Percentiles rank a stretch among this genome's conserved stretches.
Conservation (phyloP, 2,329 filamentous ascomycete genomes). For the Monosporascus sp. region DNA sequence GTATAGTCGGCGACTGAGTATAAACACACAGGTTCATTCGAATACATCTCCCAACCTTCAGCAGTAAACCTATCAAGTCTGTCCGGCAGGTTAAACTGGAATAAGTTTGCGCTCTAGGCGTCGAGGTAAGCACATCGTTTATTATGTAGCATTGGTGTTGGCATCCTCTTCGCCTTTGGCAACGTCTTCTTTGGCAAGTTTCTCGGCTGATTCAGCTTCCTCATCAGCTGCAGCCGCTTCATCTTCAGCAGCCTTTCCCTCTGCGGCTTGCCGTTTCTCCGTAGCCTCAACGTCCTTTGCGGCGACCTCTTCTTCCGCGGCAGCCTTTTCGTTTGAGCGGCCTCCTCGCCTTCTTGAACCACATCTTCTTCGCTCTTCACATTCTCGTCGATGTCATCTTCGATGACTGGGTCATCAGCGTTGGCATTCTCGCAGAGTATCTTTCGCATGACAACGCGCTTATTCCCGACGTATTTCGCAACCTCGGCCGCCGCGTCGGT, state of each 20-base stretch:
- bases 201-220: not conserved
- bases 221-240: not conserved
- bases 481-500: slow-evolving; percentile 8
- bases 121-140: too few relatives aligned
- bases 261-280: not conserved
- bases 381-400: not conserved
- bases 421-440: slow-evolving; percentile 10
- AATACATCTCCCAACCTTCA: too few relatives aligned
- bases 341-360: not conserved
- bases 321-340: not conserved
- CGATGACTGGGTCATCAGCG: not conserved
- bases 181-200: not conserved
- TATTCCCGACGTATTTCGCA: slow-evolving; percentile 9
- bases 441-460: slow-evolving; percentile 15
- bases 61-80: too few relatives aligned
- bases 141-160: not conserved
- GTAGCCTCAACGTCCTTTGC: not conserved
- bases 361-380: not conserved
- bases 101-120: not conserved
- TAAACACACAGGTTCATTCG: too few relatives aligned
- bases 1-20: too few relatives aligned
- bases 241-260: not conserved
- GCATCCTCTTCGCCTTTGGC: not conserved
- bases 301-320: not conserved
- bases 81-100: too few relatives aligned